Base-by-base conservation (phyloP, 2,329 filamentous ascomycete genomes). In the Metarhizium humberi region DNA sequence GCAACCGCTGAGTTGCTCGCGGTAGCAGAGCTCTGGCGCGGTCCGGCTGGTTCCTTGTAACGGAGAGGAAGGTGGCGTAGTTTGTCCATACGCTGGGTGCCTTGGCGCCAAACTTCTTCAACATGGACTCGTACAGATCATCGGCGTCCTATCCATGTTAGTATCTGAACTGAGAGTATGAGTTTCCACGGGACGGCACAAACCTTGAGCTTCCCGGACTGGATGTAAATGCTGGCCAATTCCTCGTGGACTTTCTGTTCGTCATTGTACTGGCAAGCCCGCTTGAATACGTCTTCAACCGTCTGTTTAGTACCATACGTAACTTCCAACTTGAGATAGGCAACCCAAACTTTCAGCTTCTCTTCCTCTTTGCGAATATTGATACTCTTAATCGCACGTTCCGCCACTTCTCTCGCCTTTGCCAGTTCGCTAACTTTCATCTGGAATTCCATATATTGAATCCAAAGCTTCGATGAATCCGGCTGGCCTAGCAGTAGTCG, bases 391-490 rank as follows among this genome's bases (percentile, higher is more conserved):
- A 97, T 81, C 18, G 94, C 94, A 58, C 94, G 87, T 72, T 96
- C 88, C 2, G 90, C 92, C 57, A 96, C 87, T 61, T 92, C 88
- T 51, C 92, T 85, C 13, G 94, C 92, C 71, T 91, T 94, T 58
- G 86, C 84, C 20, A 95, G 78, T 72, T 99, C 94, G 67, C 90
- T 90, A 53, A 95, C 82, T 67, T 95, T 87, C 70, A 96, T 86
- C 72, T 97, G 90, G 80, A 95, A 95, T n/a, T 92, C 91, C 90
- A 99, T 97, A 74, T 99, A 99, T 61, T 90, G 83, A 54, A 96
- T 89, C 94, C 94, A 99, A 32, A 97, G 80, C 58, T 87, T 78
- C 0, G 92, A 95, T n/a, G 89, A 92, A 73, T 97, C 91, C 2
- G 94, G 91, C 68, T 95, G 88, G 55, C 91, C 90, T 25, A 99